Evolutionary conservation across 768 basidiomycete species (phyloP), one percentile per base, ranked within the genome.

Genomic region (Termitomyces sp.): DNA sequence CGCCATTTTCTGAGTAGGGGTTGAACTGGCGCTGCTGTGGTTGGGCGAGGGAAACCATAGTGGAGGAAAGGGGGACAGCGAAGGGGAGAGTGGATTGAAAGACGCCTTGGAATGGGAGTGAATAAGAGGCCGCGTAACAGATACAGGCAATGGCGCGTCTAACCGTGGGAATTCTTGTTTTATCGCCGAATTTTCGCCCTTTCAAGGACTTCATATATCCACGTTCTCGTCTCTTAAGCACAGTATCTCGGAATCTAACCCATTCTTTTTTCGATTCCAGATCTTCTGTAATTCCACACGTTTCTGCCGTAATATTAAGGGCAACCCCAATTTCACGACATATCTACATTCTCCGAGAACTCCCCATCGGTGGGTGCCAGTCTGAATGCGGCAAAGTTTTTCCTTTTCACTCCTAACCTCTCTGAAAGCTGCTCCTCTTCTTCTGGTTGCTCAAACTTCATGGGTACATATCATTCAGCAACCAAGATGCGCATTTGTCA

Each of bases 1-100:
- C 96, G 32, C 96, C 96, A 65, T 98, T 98, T 64, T 93, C 86
- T 2, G 86, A 79, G 82, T 97, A 96, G 0, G 94, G 94, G 67
- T 92, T 87, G 76, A 96, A 95, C 43, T 79, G 77, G 47, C 83
- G 76, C 63, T 86, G 79, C 56, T 83, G 81, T 38, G 74, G 74
- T 46, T 72, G 70, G 2, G 72, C 64, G 44, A 73, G 57, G 24
- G 75, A 69, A 46, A 74, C 65, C 70, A 76, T 76, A 61, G 70
- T 73, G 30, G 70, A 71, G 43, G 55, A 36, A 0, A 60, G 52
- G 59, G 55, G 44, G 30, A 50, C 54, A 57, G 49, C 36, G 51
- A 61, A 45, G 59, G 58, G 62, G 55, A 59, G 61, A 43, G 57
- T 56, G 64, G 64, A 63, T 52, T 46, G 60, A 63, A 63, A 62